Evolutionary conservation across 176 grass and related monocot species (phyloP).

Genomic region (Lolium perenne): DNA sequence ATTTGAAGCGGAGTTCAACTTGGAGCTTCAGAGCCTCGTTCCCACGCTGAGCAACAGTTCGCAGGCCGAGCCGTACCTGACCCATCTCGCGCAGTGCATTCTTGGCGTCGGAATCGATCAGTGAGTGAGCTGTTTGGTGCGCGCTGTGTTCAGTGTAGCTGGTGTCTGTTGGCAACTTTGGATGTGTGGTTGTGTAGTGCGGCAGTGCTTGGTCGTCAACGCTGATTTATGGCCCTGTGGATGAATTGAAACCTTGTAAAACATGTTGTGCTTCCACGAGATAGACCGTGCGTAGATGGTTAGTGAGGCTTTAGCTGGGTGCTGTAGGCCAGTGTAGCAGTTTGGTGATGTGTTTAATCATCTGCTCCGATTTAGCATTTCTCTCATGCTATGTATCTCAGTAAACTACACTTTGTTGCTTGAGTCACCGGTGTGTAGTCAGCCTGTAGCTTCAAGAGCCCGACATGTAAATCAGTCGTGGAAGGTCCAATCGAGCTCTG

Average conservation of each 20-base stretch:
- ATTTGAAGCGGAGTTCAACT: conserved; percentile 90
- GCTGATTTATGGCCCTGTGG: neutral
- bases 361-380: neutral
- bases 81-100: conserved; percentile 91
- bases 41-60: conserved; percentile 76
- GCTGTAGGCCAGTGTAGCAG: neutral
- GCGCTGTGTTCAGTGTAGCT: neutral
- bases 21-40: conserved; percentile 78
- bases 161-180: neutral
- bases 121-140: conserved; percentile 44
- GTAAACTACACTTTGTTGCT: neutral
- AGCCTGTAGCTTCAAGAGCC: neutral
- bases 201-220: conserved; percentile 10
- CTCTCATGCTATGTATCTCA: neutral
- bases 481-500: neutral
- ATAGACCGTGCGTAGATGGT: neutral
- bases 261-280: neutral
- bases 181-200: neutral
- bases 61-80: conserved; percentile 88
- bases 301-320: conserved; percentile 17
- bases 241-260: neutral
- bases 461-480: neutral
- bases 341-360: neutral
- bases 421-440: neutral
- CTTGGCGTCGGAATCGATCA: conserved; percentile 73